A percentile compares a stretch with the other conserved stretches of the same genome.
These are phyloP conservation scores for Aspergillus proliferans DNA, from an alignment of 2,329 filamentous ascomycete genomes.

Conservation along the genomic window DNA sequence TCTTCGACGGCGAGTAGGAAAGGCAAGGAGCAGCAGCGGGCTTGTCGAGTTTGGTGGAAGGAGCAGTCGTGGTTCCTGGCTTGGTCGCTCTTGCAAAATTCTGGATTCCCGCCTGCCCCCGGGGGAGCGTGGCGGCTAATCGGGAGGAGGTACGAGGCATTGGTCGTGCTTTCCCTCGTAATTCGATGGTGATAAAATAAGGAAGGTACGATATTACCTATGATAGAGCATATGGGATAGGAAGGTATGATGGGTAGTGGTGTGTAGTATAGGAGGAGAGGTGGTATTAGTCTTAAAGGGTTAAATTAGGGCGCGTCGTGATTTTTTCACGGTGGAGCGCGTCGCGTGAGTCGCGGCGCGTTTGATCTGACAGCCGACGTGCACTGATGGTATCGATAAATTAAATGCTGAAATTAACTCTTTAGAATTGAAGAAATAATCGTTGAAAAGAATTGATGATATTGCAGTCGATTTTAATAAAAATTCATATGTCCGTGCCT, in stretches of 20 bases:
- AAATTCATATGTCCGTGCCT: not conserved
- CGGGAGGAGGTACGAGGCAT: constrained; percentile 29
- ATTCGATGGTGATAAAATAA: not conserved
- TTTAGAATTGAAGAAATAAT: not conserved
- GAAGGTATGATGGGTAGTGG: not conserved
- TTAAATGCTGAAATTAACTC: too few species aligned
- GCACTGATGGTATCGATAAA: not conserved
- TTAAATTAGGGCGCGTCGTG: not conserved
- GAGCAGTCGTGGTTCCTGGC: constrained; percentile 21
- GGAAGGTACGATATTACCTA: constrained; percentile 2
- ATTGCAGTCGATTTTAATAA: not conserved
- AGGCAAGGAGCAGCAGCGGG: constrained; percentile 12
- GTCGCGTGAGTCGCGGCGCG: constrained; percentile 9
- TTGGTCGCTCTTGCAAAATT: constrained; percentile 42
- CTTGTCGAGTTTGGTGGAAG: constrained; percentile 22
- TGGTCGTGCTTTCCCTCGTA: constrained; percentile 3
- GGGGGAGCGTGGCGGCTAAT: constrained; percentile 23
- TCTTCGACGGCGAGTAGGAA: constrained; percentile 33
- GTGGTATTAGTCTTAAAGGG: not conserved
- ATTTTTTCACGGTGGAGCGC: constrained; percentile 6
- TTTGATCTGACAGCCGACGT: constrained; percentile 10
- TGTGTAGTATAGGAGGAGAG: not conserved
- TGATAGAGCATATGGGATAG: constrained; percentile 5
- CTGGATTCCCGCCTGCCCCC: constrained; percentile 36
- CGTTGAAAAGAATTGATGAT: not conserved